phyloP scores from a whole-genome alignment of 129 eudicot species.

The Flaveria brownii region DNA sequence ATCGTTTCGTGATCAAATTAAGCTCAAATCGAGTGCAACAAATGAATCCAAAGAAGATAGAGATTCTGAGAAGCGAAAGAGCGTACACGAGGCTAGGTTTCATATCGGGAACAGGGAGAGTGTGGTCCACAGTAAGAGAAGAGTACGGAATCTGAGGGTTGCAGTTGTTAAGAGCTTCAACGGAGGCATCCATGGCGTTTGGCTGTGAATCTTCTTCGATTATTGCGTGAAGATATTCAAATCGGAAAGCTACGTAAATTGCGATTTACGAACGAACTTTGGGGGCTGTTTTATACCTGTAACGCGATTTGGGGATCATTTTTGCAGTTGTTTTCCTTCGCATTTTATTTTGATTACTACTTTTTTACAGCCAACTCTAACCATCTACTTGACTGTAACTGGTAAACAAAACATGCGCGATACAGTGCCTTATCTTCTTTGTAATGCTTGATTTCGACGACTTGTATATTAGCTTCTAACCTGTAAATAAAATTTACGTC shows the following conservation, averaged over 20 bases:
- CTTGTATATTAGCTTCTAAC: no score
- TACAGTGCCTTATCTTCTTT: no score
- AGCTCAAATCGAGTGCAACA: no score
- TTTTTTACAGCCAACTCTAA: no score
- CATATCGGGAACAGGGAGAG: slow-evolving; percentile 68
- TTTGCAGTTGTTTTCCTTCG: background rate
- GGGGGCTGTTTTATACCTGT: slow-evolving; percentile 10
- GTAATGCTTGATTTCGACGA: no score
- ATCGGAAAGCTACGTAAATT: background rate
- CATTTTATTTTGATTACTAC: no score
- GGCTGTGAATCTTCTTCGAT: slow-evolving; percentile 20
- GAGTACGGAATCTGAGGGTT: slow-evolving; percentile 58
- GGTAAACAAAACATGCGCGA: no score
- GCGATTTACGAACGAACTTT: background rate
- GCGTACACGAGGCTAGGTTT: slow-evolving; percentile 66
- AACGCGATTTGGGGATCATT: background rate
- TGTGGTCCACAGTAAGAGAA: slow-evolving; percentile 67
- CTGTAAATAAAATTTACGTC: no score
- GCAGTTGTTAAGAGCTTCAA: slow-evolving; percentile 39
- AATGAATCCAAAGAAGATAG: background rate
- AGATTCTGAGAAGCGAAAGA: background rate
- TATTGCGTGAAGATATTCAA: slow-evolving; percentile 1
- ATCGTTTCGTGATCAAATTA: background rate
- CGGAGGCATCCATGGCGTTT: slow-evolving; percentile 66
- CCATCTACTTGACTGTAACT: no score